A percentile compares a stretch with the other conserved stretches of the same genome.
These are phyloP conservation scores for Sherardia arvensis DNA, from an alignment of 257 asterid species.

Conservation along the genomic window DNA sequence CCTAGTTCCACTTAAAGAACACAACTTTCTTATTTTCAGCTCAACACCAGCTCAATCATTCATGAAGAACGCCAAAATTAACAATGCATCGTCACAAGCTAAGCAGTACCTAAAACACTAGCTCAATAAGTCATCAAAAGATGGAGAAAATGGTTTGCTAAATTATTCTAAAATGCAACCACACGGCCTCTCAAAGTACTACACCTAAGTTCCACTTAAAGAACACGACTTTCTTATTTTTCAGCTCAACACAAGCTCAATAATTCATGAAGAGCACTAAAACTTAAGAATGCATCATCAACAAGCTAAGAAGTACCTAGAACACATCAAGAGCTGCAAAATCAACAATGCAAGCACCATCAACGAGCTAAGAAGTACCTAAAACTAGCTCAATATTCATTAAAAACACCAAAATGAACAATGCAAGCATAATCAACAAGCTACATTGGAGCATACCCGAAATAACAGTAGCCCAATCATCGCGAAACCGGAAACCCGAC, in stretches of 20 bases:
- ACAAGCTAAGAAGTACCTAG: not conserved
- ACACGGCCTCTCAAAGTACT: no score
- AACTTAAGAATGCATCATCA: no score
- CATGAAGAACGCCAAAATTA: not conserved
- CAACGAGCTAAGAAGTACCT: not conserved
- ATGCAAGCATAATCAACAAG: not conserved
- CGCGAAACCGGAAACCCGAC: conserved; percentile 65
- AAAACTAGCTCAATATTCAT: not conserved
- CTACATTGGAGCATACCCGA: conserved; percentile 40
- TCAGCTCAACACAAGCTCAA: no score
- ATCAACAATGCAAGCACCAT: not conserved
- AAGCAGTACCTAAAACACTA: not conserved
- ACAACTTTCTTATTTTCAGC: not conserved
- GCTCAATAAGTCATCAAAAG: no score
- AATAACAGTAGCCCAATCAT: conserved; percentile 85
- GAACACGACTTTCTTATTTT: no score
- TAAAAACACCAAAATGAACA: not conserved
- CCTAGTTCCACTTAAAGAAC: not conserved
- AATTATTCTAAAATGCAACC: no score
- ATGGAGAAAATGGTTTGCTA: no score
- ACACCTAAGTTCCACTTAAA: no score
- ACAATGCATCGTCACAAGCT: not conserved
- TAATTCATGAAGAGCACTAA: no score
- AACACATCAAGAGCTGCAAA: not conserved
- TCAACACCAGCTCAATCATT: no score